Base-by-base conservation (phyloP, 2,329 filamentous ascomycete genomes). In the Pyrenochaeta sp. region DNA sequence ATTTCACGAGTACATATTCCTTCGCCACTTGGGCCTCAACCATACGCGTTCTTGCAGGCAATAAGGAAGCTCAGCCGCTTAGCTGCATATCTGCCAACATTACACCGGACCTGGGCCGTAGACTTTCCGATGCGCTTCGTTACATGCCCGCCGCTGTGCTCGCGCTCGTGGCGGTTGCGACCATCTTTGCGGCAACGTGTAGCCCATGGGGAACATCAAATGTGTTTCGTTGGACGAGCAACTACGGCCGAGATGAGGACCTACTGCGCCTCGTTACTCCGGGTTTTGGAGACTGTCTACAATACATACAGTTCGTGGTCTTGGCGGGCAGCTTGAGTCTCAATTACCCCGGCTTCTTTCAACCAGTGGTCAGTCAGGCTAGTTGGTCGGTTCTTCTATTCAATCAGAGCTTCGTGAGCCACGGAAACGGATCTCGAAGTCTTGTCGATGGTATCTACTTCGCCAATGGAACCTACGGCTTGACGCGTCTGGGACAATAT, bases 221-320 rank as follows among this genome's bases (percentile, higher is more conserved):
- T 74, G 84, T 94, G 22, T 98, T 98, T 76, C 89, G 91, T 66
- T 99, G 94, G 93, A 93, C 92, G n/a, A 96, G 92, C 72, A 99
- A 99, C 75, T 98, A 96, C 75, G 95, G 95, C 36, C 88, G 94
- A 67, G 95, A 99, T 69, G 91, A 92, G 60, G 95, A 99, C 79
- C 82, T 97, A 65, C 83, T 99, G 52, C 89, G 95, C 54, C 83
- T 99, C 47, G 92, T 99, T 34, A 99, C 95, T 0, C 95, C 95
- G 5, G 95, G 95, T 0, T 98, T 99, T 74, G 93, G 92, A 6
- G 95, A 99, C 74, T 99, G 95, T 72, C 83, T 99, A 54, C 93
- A 98, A 78, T 98, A 99, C 76, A 91, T 99, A 19, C 95, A 99
- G 74, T 99, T 97, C 69, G 84, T 95, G 53, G 89, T 91, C 24